A percentile compares a stretch with the other conserved stretches of the same genome.
These are phyloP conservation scores for Symmetrospora coprosmae DNA, from an alignment of 768 basidiomycete species.

Conservation along the genomic window DNA sequence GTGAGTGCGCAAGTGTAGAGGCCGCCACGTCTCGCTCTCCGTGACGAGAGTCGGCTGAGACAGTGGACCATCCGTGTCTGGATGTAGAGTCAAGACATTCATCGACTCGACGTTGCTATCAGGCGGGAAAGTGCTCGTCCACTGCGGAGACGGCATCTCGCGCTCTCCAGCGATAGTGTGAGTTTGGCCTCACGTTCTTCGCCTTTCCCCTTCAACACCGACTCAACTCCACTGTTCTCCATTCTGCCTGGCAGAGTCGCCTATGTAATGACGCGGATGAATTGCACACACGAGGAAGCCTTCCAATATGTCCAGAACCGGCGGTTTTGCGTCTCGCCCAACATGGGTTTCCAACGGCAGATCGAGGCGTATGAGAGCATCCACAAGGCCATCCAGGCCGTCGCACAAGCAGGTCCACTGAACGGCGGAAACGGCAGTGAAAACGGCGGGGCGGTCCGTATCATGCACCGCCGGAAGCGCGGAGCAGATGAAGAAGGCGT, in stretches of 20 bases:
- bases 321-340: slow-evolving; percentile 84
- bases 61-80: neutral
- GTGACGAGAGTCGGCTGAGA: too few species aligned
- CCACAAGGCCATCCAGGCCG: slow-evolving; percentile 60
- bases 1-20: too few species aligned
- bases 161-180: slow-evolving; percentile 33
- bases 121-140: slow-evolving; percentile 30
- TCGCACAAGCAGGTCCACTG: slow-evolving; percentile 51
- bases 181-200: too few species aligned
- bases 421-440: too few species aligned
- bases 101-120: slow-evolving; percentile 25
- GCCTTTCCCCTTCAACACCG: too few species aligned
- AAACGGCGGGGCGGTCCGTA: neutral
- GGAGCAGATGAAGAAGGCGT: neutral
- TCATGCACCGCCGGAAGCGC: neutral
- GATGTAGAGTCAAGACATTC: slow-evolving; percentile 28
- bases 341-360: slow-evolving; percentile 78
- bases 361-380: slow-evolving; percentile 94
- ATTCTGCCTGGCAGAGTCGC: slow-evolving; percentile 21
- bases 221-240: too few species aligned
- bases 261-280: slow-evolving; percentile 31
- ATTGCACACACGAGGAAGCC: slow-evolving; percentile 31
- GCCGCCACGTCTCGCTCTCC: too few species aligned
- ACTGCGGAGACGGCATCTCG: slow-evolving; percentile 34
- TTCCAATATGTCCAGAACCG: slow-evolving; percentile 38